Base-by-base conservation (phyloP, 305 asterid species). In the Fraxinus paxiana region DNA sequence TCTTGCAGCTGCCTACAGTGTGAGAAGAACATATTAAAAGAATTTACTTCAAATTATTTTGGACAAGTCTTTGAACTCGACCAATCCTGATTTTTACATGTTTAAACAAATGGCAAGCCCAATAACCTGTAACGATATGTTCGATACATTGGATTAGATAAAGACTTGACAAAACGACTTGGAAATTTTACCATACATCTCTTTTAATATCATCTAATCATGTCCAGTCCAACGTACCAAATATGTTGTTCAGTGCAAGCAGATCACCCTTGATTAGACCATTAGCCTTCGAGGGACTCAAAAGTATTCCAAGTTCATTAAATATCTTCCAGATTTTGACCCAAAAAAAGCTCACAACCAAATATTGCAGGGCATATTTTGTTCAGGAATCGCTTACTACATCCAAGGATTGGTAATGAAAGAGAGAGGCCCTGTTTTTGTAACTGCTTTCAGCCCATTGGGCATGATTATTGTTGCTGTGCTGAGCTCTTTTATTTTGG, bases 1-100 rank as follows among this genome's bases (percentile, higher is more conserved):
- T 54, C 85, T 90, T 43, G 89, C 93, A 61, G 90, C 89, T 71
- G 73, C 86, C 35, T 90, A 90, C 79, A 89, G 93, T 54, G 93
- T 90, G 86, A 88, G 92, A 67, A 24, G 6, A 18, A 31, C 34
- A 38, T 78, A 18, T 7, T 22, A 22, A 22, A 24, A 63, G 17
- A 9, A 10, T 46, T 46, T 46, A 13, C 20, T 13, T 46, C 59
- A 46, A 10, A 12, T 12, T 5, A 13, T 71, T 5, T 71, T 33
- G 0, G 3, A 51, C 63, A 15, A 13, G n/a, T 7, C 22, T 51
- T 51, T 51, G 63, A 51, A n/a, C 63, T 51, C 63, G 3, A 51
- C 63, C 9, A 5, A 51, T 51, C 31, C n/a, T 3, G 71, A 61
- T 20, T 9, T n/a, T 61, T 20, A 61, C 5, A 24, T n/a, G 9